A percentile compares a stretch with the other conserved stretches of the same genome.
phyloP scores from a whole-genome alignment of 2,329 filamentous ascomycete genomes.

The Ilyonectria mors-panacis region DNA sequence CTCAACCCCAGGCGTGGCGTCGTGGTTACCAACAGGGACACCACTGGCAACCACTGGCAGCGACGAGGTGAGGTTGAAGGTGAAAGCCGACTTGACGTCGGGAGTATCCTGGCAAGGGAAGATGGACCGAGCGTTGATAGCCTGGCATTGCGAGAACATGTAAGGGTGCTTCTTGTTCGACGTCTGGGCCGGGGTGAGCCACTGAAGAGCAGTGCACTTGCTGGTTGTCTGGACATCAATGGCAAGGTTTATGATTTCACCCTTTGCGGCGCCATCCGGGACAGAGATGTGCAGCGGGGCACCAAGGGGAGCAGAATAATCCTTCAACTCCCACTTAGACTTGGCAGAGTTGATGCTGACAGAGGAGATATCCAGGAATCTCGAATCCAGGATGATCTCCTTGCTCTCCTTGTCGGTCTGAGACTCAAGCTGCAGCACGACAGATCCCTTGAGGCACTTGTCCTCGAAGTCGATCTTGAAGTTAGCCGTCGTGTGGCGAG shows the following conservation, averaged over 20 bases:
- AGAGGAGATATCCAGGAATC: constrained; percentile 80
- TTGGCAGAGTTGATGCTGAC: constrained; percentile 78
- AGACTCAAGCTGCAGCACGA: constrained; percentile 82
- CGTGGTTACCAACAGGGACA: constrained; percentile 67
- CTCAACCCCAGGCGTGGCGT: constrained; percentile 61
- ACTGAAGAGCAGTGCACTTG: constrained; percentile 93
- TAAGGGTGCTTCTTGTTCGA: constrained; percentile 97
- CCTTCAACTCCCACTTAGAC: constrained; percentile 78
- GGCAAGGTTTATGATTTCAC: constrained; percentile 67
- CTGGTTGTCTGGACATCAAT: constrained; percentile 86
- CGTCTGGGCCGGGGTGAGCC: constrained; percentile 94
- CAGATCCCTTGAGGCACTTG: constrained; percentile 82
- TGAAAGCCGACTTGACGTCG: constrained; percentile 95
- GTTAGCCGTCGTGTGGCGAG: constrained; percentile 85
- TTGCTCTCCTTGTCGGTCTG: constrained; percentile 80
- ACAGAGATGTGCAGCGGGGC: constrained; percentile 78
- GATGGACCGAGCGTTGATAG: constrained; percentile 92
- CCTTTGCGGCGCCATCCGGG: constrained; percentile 68
- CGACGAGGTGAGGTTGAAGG: constrained; percentile 88
- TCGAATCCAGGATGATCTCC: constrained; percentile 91
- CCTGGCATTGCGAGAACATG: constrained; percentile 98
- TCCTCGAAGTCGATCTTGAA: constrained; percentile 88
- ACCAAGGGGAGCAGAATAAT: constrained; percentile 81
- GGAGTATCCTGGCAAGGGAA: constrained; percentile 99
- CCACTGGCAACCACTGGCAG: constrained; percentile 95